Evolutionary conservation across 1,139 yeast species (phyloP).

Genomic region (Suhomyces ambrosiae): DNA sequence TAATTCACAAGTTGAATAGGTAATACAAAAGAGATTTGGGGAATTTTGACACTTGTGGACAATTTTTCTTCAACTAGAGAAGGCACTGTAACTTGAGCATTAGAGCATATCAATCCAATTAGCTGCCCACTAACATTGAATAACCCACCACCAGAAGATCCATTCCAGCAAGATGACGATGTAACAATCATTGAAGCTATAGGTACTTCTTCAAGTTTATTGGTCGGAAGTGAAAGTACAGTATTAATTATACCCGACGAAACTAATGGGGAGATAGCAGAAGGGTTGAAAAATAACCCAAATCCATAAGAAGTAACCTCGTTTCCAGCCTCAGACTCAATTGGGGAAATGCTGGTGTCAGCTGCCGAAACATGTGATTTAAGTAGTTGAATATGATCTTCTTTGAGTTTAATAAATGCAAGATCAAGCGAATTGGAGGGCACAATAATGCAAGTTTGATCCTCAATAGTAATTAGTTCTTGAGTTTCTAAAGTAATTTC

Average conservation of each 20-base stretch:
- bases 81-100: conserved; percentile 47
- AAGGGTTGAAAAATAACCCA: conserved; percentile 49
- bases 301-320: conserved; percentile 54
- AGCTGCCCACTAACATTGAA: conserved; percentile 34
- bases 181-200: conserved; percentile 44
- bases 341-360: neutral
- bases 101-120: conserved; percentile 64
- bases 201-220: conserved; percentile 14
- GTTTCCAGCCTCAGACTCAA: conserved; percentile 28
- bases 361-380: neutral
- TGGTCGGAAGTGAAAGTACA: conserved; percentile 18
- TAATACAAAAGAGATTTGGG: conserved; percentile 18
- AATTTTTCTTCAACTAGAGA: conserved; percentile 1
- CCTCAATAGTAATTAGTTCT: neutral
- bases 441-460: conserved; percentile 17
- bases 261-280: conserved; percentile 37
- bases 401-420: conserved; percentile 29
- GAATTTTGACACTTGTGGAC: conserved; percentile 16
- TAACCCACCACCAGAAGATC: conserved; percentile 74
- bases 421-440: conserved; percentile 38
- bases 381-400: neutral
- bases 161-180: conserved; percentile 73
- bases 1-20: conserved; percentile 18
- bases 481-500: conserved; percentile 11
- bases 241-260: conserved; percentile 50